A percentile compares a stretch with the other conserved stretches of the same genome.
Evolutionary conservation across 768 basidiomycete species (phyloP).

Genomic region (Tricholoma terreum): DNA sequence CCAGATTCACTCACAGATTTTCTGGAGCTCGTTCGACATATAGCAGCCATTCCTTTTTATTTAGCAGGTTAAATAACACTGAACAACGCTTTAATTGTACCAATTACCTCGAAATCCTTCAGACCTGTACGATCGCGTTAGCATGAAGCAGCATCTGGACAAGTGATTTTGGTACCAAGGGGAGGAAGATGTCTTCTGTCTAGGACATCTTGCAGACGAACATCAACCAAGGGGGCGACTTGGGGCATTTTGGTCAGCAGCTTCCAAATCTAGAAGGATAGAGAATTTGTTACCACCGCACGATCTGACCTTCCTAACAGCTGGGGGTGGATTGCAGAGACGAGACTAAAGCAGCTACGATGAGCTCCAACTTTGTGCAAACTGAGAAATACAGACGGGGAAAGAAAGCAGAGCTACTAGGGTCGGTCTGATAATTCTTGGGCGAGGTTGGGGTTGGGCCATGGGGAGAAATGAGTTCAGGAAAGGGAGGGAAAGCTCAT

Average conservation of each 20-base stretch:
- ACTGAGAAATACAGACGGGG: slow-evolving; percentile 28
- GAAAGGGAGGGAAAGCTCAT: slow-evolving; percentile 4
- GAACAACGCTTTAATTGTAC: too few species aligned
- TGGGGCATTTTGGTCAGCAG: slow-evolving; percentile 11
- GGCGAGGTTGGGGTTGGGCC: slow-evolving; percentile 22
- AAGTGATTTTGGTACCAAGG: slow-evolving; percentile 42
- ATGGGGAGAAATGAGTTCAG: neutral
- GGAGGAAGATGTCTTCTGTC: slow-evolving; percentile 77
- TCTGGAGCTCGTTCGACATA: slow-evolving; percentile 76
- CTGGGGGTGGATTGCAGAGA: slow-evolving; percentile 66
- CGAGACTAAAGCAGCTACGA: slow-evolving; percentile 36
- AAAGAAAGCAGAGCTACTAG: slow-evolving; percentile 34
- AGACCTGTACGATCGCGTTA: slow-evolving; percentile 39
- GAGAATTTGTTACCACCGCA: slow-evolving; percentile 44
- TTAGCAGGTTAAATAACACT: too few species aligned
- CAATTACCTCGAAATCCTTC: slow-evolving; percentile 75
- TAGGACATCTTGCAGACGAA: slow-evolving; percentile 72
- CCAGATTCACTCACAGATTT: slow-evolving; percentile 71
- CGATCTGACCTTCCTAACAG: slow-evolving; percentile 65
- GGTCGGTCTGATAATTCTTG: slow-evolving; percentile 23
- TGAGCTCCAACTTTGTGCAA: neutral
- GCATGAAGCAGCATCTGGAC: neutral
- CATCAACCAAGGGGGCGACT: slow-evolving; percentile 66
- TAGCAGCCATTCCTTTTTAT: slow-evolving; percentile 79
- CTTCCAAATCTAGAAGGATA: neutral